Evolutionary conservation across 768 basidiomycete genomes (phyloP).

Genomic region (Xanthoconium stramineum): DNA sequence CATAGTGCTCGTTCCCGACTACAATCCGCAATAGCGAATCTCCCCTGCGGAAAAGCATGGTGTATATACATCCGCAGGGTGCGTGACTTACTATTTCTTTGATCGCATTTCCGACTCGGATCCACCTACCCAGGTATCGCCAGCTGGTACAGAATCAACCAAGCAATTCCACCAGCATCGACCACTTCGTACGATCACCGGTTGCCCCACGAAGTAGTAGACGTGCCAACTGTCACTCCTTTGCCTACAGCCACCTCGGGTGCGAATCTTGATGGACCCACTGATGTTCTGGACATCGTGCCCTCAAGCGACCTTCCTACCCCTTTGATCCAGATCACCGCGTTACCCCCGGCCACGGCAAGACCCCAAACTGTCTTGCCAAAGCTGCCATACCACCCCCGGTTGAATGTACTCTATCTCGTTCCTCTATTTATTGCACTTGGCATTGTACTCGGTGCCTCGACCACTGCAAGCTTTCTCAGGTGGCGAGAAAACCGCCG

Average conservation of each 20-base stretch:
- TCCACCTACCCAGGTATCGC: conserved; percentile 4
- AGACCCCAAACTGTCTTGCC: conserved; percentile 9
- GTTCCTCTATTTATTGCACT: conserved; percentile 25
- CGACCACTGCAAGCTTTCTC: conserved; percentile 6
- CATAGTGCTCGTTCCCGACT: conserved; percentile 39
- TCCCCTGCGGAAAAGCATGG: conserved; percentile 4
- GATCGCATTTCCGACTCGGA: background rate
- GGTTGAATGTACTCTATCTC: conserved; percentile 26
- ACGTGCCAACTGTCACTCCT: conserved; percentile 10
- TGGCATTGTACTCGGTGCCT: conserved; percentile 25
- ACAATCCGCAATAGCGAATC: conserved; percentile 20
- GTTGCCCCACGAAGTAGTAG: conserved; percentile 28
- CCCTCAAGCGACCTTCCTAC: conserved; percentile 10
- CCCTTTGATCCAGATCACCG: conserved; percentile 33
- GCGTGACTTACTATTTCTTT: conserved; percentile 1
- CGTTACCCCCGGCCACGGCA: conserved; percentile 28
- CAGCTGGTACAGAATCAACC: conserved; percentile 13
- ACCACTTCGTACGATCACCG: conserved; percentile 33
- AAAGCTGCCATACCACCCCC: conserved; percentile 21
- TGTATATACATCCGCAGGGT: conserved; percentile 21
- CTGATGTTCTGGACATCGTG: background rate
- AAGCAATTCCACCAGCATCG: conserved; percentile 6
- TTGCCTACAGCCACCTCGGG: conserved; percentile 4
- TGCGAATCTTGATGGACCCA: background rate
- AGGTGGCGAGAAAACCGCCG: conserved; percentile 9